Evolutionary conservation across 495 filamentous ascomycete species (phyloP).

Genomic region (Penicillium cataractarum): DNA sequence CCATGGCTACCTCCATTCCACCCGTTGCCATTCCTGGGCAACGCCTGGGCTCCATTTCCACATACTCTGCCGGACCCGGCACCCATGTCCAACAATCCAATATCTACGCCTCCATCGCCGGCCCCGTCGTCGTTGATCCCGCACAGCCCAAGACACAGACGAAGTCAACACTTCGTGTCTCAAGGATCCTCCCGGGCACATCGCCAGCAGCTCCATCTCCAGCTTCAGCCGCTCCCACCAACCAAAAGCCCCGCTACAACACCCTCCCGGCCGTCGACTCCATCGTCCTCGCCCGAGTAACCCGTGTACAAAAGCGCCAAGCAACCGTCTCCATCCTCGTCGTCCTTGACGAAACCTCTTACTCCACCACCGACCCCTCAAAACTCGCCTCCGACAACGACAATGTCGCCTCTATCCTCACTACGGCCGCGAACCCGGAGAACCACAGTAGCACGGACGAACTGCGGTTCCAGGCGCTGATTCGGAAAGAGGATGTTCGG

Average conservation of each 20-base stretch:
- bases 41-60: conserved; percentile 66
- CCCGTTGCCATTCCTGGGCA: conserved; percentile 68
- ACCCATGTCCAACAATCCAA: conserved; percentile 75
- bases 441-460: conserved; percentile 54
- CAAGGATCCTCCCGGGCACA: conserved; percentile 34
- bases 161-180: conserved; percentile 59
- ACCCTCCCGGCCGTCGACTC: conserved; percentile 80
- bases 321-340: conserved; percentile 82
- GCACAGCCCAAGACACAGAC: conserved; percentile 51
- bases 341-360: conserved; percentile 58
- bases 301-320: conserved; percentile 79
- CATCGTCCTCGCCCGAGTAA: conserved; percentile 80
- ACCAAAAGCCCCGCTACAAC: conserved; percentile 51
- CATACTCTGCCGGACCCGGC: conserved; percentile 73
- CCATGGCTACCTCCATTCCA: conserved; percentile 40
- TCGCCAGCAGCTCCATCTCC: conserved; percentile 1
- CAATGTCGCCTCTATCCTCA: conserved; percentile 54
- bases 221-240: conserved; percentile 35
- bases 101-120: conserved; percentile 74
- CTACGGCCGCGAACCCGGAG: conserved; percentile 47
- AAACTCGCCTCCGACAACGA: conserved; percentile 45
- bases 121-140: conserved; percentile 56
- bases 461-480: conserved; percentile 51
- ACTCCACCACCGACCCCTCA: conserved; percentile 44
- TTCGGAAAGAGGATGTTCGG: conserved; percentile 84